Percentiles rank a stretch among this genome's conserved stretches.
Conservation (phyloP, 805 yeast genomes). For the Wickerhamiella brachini region DNA sequence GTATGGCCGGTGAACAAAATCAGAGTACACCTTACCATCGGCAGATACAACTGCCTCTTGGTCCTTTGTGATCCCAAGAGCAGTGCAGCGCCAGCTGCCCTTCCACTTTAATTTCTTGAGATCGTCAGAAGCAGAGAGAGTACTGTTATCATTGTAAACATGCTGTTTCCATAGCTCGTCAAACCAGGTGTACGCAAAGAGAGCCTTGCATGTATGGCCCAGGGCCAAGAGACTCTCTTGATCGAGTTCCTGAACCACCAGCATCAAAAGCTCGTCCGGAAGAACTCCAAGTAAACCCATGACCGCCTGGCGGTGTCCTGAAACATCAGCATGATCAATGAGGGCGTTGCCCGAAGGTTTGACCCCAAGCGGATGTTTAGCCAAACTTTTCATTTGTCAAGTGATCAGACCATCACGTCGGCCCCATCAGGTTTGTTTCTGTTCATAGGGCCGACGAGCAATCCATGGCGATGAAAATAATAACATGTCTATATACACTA, state of each 20-base stretch:
- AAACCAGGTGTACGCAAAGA: conserved; percentile 59
- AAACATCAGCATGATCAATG: conserved; percentile 21
- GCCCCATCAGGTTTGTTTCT: too few relatives aligned
- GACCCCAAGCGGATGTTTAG: conserved; percentile 55
- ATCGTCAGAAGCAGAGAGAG: conserved; percentile 11
- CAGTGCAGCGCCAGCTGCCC: conserved; percentile 70
- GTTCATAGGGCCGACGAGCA: background rate
- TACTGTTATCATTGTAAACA: conserved; percentile 28
- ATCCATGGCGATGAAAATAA: background rate
- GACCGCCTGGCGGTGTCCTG: conserved; percentile 8
- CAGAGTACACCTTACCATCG: conserved; percentile 48
- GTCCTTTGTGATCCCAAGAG: conserved; percentile 26
- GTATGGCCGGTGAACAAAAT: conserved; percentile 66
- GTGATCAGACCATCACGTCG: too few relatives aligned
- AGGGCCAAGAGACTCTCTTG: conserved; percentile 39
- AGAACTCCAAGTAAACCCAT: conserved; percentile 29
- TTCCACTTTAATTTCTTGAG: conserved; percentile 33
- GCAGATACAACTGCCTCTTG: conserved; percentile 13
- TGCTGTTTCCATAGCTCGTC: conserved; percentile 73
- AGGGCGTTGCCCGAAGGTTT: conserved; percentile 62
- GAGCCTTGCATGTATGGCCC: conserved; percentile 46
- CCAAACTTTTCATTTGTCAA: background rate
- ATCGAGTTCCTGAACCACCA: conserved; percentile 36
- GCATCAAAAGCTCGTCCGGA: conserved; percentile 51
- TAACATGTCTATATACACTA: background rate